Evolutionary conservation across 2,329 filamentous ascomycete species (phyloP).

Genomic region (Arachnopeziza araneosa): DNA sequence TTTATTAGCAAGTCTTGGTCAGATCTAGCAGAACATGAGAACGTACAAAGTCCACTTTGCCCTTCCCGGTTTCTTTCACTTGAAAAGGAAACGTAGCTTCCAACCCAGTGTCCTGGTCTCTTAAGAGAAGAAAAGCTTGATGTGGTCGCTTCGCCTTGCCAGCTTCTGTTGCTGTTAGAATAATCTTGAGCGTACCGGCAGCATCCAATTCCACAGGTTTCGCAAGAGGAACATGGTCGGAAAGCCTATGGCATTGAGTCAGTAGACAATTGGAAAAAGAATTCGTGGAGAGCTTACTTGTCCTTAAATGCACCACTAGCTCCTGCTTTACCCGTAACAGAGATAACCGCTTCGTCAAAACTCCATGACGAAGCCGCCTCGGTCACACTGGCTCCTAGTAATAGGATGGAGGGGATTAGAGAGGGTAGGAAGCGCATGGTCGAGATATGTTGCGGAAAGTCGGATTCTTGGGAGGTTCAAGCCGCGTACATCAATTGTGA

Average conservation of each 20-base stretch:
- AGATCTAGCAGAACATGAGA: not conserved
- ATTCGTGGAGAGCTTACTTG: constrained; percentile 46
- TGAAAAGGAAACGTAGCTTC: constrained; percentile 82
- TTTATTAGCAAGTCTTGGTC: not conserved
- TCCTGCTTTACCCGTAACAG: constrained; percentile 55
- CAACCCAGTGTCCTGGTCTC: constrained; percentile 67
- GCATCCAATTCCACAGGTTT: constrained; percentile 60
- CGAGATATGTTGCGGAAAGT: not conserved
- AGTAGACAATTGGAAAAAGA: constrained; percentile 2
- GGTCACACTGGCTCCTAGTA: constrained; percentile 36
- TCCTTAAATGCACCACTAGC: constrained; percentile 47
- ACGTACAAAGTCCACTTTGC: constrained; percentile 75
- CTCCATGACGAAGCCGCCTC: constrained; percentile 54
- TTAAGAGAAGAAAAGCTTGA: constrained; percentile 84
- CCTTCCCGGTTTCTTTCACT: constrained; percentile 85
- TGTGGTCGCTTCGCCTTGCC: constrained; percentile 79
- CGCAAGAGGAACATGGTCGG: constrained; percentile 38
- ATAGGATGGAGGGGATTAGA: constrained; percentile 37
- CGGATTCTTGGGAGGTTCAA: not conserved
- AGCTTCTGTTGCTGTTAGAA: constrained; percentile 74
- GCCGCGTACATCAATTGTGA: not conserved
- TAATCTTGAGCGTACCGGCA: constrained; percentile 72
- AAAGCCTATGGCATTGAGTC: constrained; percentile 18
- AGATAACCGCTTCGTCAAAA: constrained; percentile 67
- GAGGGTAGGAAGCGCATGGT: constrained; percentile 38